Conservation (phyloP, 2,329 filamentous ascomycete genomes). For the Ophiostoma perfectum region DNA sequence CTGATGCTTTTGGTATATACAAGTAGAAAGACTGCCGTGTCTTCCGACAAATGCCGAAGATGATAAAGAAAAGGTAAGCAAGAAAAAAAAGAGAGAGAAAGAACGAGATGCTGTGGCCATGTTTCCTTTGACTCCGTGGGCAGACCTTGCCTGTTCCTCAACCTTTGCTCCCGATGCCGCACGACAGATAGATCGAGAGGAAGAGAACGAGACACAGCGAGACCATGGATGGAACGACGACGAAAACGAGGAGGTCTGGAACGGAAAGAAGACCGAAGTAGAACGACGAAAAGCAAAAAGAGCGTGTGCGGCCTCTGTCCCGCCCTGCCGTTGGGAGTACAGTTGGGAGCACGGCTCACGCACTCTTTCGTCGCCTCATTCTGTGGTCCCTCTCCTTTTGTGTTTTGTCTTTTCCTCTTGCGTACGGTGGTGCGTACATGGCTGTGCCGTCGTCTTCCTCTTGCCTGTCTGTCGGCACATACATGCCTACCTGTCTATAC, state of each 20-base stretch:
- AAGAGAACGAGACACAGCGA: too few relatives aligned
- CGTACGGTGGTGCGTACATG: too few relatives aligned
- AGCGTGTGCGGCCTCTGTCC: not conserved
- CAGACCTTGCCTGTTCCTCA: not conserved
- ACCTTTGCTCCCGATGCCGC: not conserved
- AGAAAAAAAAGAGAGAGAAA: not conserved
- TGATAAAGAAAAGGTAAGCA: not conserved
- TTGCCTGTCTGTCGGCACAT: not conserved
- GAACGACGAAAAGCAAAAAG: not conserved
- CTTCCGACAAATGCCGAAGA: not conserved
- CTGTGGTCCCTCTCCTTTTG: too few relatives aligned
- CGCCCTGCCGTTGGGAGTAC: too few relatives aligned
- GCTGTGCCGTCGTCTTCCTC: not conserved
- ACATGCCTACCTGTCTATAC: not conserved
- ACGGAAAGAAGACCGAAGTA: too few relatives aligned
- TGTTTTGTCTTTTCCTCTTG: too few relatives aligned
- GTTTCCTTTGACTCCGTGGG: not conserved
- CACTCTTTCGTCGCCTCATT: too few relatives aligned
- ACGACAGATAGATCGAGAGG: not conserved
- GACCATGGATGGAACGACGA: too few relatives aligned
- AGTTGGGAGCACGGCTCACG: too few relatives aligned
- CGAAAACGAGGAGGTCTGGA: too few relatives aligned
- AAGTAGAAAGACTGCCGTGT: not conserved
- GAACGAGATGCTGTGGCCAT: not conserved
- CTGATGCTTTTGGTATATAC: slow-evolving; percentile 3